phyloP scores from a whole-genome alignment of 306 rosid genomes.

The Clitoria ternatea region DNA sequence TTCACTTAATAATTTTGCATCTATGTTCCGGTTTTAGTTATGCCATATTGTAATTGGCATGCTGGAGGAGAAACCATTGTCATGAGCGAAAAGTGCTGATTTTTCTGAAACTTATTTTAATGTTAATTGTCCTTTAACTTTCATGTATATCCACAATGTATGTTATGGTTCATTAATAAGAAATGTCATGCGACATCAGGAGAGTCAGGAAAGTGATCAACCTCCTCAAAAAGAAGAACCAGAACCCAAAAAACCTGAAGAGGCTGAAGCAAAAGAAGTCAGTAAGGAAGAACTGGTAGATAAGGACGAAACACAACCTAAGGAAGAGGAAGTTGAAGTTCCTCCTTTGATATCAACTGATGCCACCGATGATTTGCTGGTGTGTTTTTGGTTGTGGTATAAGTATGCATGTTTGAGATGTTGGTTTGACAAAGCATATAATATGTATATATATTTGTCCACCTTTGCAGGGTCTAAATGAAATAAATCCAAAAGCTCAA shows the following conservation, averaged over 20 bases:
- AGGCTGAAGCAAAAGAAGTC: slow-evolving; percentile 40
- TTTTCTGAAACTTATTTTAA: not conserved
- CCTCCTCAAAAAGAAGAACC: slow-evolving; percentile 41
- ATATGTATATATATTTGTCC: not conserved
- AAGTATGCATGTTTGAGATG: slow-evolving; percentile 4
- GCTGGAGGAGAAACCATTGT: not conserved
- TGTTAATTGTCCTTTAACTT: not conserved
- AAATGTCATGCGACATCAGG: slow-evolving; percentile 43
- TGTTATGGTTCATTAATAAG: not conserved
- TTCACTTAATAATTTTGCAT: not conserved
- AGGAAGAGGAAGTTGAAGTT: slow-evolving; percentile 47
- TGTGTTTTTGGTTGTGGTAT: slow-evolving; percentile 23
- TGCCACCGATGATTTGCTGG: slow-evolving; percentile 63
- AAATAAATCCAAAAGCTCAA: slow-evolving; percentile 62
- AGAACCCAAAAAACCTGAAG: slow-evolving; percentile 40
- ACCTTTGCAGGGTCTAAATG: slow-evolving; percentile 62
- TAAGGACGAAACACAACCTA: slow-evolving; percentile 40
- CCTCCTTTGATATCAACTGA: slow-evolving; percentile 68
- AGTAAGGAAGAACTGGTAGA: slow-evolving; percentile 34
- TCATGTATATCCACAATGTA: not conserved
- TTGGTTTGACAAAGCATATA: slow-evolving; percentile 9
- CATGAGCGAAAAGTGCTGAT: not conserved
- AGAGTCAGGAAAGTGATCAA: slow-evolving; percentile 39
- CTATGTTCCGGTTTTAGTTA: not conserved
- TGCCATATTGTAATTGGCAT: not conserved